phyloP scores from a whole-genome alignment of 306 rosid species.

The Quercus parvula region DNA sequence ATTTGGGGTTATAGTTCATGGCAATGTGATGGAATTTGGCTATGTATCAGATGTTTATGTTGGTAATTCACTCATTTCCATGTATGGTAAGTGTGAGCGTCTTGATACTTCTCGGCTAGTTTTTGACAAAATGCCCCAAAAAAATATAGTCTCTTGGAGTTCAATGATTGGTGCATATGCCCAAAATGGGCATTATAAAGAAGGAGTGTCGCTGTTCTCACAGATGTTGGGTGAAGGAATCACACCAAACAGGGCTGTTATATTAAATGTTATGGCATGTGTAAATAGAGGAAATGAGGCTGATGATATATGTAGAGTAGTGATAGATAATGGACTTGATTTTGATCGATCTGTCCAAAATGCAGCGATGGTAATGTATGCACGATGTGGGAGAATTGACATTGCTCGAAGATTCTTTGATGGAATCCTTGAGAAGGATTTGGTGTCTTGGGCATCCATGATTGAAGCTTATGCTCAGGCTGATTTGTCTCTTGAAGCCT shows the following conservation, averaged over 20 bases:
- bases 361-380: conserved; percentile 46
- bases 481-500: conserved; percentile 31
- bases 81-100: conserved; percentile 40
- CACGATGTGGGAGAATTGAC: conserved; percentile 36
- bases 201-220: conserved; percentile 22
- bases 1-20: conserved; percentile 27
- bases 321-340: conserved; percentile 10
- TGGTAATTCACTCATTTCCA: conserved; percentile 28
- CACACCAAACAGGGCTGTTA: conserved; percentile 28
- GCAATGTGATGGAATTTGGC: conserved; percentile 13
- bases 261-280: conserved; percentile 42
- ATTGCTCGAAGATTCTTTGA: conserved; percentile 29
- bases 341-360: conserved; percentile 27
- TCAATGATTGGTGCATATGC: conserved; percentile 36
- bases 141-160: conserved; percentile 43
- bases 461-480: conserved; percentile 36
- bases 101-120: conserved; percentile 20
- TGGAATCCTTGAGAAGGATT: conserved; percentile 34
- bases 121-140: conserved; percentile 31
- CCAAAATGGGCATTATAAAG: conserved; percentile 16
- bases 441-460: conserved; percentile 49
- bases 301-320: conserved; percentile 11
- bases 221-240: conserved; percentile 28
- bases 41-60: conserved; percentile 29
- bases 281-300: conserved; percentile 31